Conservation (phyloP, 2,329 filamentous ascomycete genomes). For the Onygena corvina region DNA sequence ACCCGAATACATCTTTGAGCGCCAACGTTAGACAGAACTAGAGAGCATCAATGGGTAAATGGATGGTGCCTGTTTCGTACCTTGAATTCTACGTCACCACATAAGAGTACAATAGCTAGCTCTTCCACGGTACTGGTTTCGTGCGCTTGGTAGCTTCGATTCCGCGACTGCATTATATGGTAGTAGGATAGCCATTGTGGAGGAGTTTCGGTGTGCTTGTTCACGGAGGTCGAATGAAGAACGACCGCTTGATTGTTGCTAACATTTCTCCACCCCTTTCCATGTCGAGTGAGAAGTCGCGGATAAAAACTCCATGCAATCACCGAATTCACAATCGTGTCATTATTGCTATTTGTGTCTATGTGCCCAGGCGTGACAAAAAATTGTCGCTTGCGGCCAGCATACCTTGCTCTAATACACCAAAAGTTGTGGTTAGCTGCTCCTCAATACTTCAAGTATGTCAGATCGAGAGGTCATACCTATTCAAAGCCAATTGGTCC, state of each 20-base stretch:
- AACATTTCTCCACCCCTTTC: conserved; percentile 79
- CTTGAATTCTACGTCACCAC: conserved; percentile 79
- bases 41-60: neutral
- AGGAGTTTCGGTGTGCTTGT: conserved; percentile 46
- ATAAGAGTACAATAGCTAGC: conserved; percentile 70
- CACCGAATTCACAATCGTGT: conserved; percentile 65
- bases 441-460: neutral
- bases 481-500: conserved; percentile 57
- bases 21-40: neutral
- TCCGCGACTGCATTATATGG: conserved; percentile 87
- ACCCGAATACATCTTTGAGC: conserved; percentile 42
- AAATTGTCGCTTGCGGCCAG: conserved; percentile 58
- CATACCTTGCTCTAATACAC: conserved; percentile 44
- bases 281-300: conserved; percentile 73
- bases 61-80: conserved; percentile 34
- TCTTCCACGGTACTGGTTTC: conserved; percentile 72
- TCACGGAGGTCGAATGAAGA: conserved; percentile 78
- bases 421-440: neutral
- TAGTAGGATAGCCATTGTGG: conserved; percentile 87
- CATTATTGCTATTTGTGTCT: conserved; percentile 66
- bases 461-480: conserved; percentile 30
- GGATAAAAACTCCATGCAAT: conserved; percentile 94
- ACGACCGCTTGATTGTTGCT: conserved; percentile 85
- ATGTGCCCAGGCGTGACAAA: conserved; percentile 69
- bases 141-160: conserved; percentile 71